Evolutionary conservation across 129 eudicot genomes (phyloP), one percentile per base, ranked within the genome.

Genomic region (Artemisia annua): DNA sequence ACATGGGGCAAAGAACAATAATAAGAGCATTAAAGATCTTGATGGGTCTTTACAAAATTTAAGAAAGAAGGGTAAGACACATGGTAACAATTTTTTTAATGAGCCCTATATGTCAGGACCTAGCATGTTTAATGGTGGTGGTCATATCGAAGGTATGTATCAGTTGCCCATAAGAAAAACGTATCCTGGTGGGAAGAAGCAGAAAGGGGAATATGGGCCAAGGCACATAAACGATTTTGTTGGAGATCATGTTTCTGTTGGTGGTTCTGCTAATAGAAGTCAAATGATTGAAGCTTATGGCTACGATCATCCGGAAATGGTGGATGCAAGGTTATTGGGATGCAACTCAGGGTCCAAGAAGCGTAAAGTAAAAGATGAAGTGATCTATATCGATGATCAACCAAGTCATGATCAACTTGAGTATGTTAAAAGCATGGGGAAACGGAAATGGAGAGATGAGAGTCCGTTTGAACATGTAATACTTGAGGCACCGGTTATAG

Each of bases 301-400:
- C 57, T 73, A 77, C 28, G 82, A 73, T 75, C 73, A 63, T 19
- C 67, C 17, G 28, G 97, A 87, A 75, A 83, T 80, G 71, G 57
- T 76, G 32, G 87, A 82, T 81, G 32, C 55, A 4, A 73, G 88
- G 43, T 71, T 86, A 77, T 66, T 65, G 19, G 92, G 96, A 8
- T 84, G 89, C 86, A 80, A 72, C 46, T 70, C 86, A 9, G 66
- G 75, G 69, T 51, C 75, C 39, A 88, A 81, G 80, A 95, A 88
- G 77, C 84, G 89, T 66, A 95, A 85, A 79, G 67, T 80, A 20
- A 88, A 86, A 72, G 83, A 74, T 48, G 96, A 79, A 66, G 10
- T 61, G 54, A 52, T 67, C 30, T 74, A 83, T 71, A 80, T 82
- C 74, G 89, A 87, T 71, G 78, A 77, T 56, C 79, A 48, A 71